Evolutionary conservation across 345 rosid genomes (phyloP).

Genomic region (Excoecaria cochinchinensis): DNA sequence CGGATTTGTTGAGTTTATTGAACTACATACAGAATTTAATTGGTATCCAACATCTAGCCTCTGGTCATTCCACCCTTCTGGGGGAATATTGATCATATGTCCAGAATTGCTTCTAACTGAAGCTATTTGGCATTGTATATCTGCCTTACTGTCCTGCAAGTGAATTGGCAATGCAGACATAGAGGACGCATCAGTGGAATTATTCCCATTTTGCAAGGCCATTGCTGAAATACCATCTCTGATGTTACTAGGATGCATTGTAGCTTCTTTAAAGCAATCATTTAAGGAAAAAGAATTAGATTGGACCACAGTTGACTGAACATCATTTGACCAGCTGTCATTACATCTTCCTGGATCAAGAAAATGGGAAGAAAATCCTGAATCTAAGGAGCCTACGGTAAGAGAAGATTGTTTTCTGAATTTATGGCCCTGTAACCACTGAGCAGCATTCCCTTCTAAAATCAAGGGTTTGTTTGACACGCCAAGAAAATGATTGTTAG

Average conservation of each 20-base stretch:
- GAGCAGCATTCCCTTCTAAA: conserved; percentile 47
- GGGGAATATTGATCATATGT: conserved; percentile 26
- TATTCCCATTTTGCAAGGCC: conserved; percentile 43
- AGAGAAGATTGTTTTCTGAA: conserved; percentile 40
- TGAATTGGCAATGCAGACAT: conserved; percentile 27
- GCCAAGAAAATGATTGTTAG: conserved; percentile 39
- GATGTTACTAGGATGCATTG: conserved; percentile 32
- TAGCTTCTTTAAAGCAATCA: conserved; percentile 28
- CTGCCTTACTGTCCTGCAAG: conserved; percentile 29
- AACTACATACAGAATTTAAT: conserved; percentile 25
- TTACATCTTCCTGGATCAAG: conserved; percentile 39
- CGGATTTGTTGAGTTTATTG: conserved; percentile 33
- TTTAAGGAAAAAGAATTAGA: conserved; percentile 30
- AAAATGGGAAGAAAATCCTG: conserved; percentile 36
- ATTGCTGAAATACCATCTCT: conserved; percentile 37
- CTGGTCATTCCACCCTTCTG: conserved; percentile 43
- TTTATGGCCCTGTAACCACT: conserved; percentile 25
- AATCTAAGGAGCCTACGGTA: conserved; percentile 26
- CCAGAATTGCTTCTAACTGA: conserved; percentile 23
- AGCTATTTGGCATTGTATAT: conserved; percentile 27
- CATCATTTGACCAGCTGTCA: conserved; percentile 53
- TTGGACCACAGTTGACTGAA: conserved; percentile 40
- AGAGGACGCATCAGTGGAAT: conserved; percentile 38
- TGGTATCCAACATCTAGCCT: conserved; percentile 30
- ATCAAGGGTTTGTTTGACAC: conserved; percentile 44